phyloP scores from a whole-genome alignment of 495 filamentous ascomycete species.

The Penicillium paxilli region DNA sequence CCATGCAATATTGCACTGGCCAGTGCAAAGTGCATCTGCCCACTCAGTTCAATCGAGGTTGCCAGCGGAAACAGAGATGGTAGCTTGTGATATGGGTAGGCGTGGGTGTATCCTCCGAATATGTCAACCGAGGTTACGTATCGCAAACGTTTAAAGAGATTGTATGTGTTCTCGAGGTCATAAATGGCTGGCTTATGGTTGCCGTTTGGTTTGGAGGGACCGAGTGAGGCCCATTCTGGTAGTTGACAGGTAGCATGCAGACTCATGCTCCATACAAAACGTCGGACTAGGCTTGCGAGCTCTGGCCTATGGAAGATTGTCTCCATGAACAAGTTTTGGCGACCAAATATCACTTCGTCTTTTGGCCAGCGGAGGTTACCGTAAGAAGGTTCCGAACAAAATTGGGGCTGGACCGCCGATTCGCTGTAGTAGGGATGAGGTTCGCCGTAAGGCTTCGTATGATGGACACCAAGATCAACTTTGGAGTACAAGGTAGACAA shows the following conservation, averaged over 20 bases:
- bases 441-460: not conserved
- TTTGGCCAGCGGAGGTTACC: not conserved
- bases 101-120: not conserved
- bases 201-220: not conserved
- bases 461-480: not conserved
- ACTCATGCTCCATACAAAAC: not conserved
- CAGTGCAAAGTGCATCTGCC: not conserved
- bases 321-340: not conserved
- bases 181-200: not conserved
- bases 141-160: not conserved
- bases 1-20: not conserved
- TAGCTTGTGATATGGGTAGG: not conserved
- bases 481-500: not conserved
- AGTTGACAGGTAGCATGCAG: not conserved
- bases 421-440: not conserved
- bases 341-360: not conserved
- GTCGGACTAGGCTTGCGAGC: not conserved
- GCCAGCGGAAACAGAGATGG: not conserved
- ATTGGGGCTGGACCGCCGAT: not conserved
- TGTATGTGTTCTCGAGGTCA: not conserved
- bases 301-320: not conserved
- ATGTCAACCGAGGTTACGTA: not conserved
- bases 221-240: not conserved
- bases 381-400: no score
- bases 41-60: not conserved